Evolutionary conservation across 352 stramenopile species (phyloP), one percentile per base, ranked within the genome.

Genomic region (Pythium folliculosum): DNA sequence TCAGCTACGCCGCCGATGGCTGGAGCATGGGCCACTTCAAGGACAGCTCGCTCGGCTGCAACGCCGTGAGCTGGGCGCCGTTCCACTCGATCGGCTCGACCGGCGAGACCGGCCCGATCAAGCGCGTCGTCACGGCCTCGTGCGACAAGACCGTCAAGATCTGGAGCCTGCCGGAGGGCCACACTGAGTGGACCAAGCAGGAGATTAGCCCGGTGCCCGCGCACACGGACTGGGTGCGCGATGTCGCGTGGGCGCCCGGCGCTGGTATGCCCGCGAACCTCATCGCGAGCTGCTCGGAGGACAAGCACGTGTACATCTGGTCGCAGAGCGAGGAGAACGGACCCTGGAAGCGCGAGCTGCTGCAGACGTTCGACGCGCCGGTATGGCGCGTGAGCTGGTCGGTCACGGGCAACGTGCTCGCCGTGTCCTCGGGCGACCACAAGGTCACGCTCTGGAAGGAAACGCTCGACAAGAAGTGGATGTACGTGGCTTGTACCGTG

Each of bases 311-410:
- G 75, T 95, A 94, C 77, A 97, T 99, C 73, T 99, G 97, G 97
- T 98, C 93, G 52, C 91, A 98, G 77, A 82, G 66, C 32, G 82
- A 80, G 17, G 80, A 82, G 52, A 74, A 87, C 60, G 77, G 70
- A 17, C 71, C 70, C 38, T 99, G 97, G 97, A 97, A 92, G 73
- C 85, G 92, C 50, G 91, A 93, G 43, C 69, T 98, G 59, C 82
- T 99, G 67, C 84, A 98, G 67, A 91, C 81, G 43, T 99, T 99
- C 70, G 90, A 98, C 48, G 92, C 93, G 47, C 95, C 97, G 0
- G 96, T 99, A 53, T 99, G 98, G 98, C 94, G 97, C 73, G 90
- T 99, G 54, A 99, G 91, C 84, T 99, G 98, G 98, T 98, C 89
- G 52, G 82, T 99, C 63, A 99, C 97, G 23, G 98, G 97, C 55